Evolutionary conservation across 1,284 basidiomycete genomes (phyloP), one percentile per base, ranked within the genome.

Genomic region (Sporisorium graminicola): DNA sequence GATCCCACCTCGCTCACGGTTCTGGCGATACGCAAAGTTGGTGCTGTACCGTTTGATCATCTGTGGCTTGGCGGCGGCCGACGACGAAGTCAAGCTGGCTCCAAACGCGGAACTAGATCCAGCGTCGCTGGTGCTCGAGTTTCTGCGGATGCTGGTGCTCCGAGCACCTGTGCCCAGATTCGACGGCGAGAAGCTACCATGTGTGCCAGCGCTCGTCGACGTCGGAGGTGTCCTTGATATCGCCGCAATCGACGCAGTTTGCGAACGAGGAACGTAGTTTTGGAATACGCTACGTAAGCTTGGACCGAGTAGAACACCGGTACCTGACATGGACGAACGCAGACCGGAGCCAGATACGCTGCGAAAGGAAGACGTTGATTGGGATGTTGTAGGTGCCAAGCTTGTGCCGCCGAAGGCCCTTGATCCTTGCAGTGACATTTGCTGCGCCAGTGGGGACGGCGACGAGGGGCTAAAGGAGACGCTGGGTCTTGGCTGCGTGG

Each of bases 21-120:
- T 69, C 53, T 79, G 77, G 10, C 77, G 74, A 24, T 81, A 81
- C 1, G 69, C 63, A 42, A 80, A 79, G 49, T 74, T 77, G 58
- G 74, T 77, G 60, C 74, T 78, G 56, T 81, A 81, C 2, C 79
- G 64, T 37, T 81, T 77, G 65, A 81, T 81, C 79, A 81, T 79
- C 56, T 81, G 79, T 13, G 79, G 79, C 37, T 63, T 64, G 47
- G 74, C 70, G 5, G 62, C 65, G 18, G 67, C 60, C 3, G 66
- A 55, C 0, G 65, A 57, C 0, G 58, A 60, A 14, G 40, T 42
- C 24, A 52, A 7, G 37, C 65, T 73, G 3, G 73, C 24, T 10
- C 61, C 68, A 42, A 72, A 71, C 2, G 68, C 68, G 13, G 65
- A 76, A 42, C 68, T 65, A 18, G 74, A 76, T 7, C 68, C 68